Evolutionary conservation across 2,329 filamentous ascomycete genomes (phyloP), one percentile per base, ranked within the genome.

Genomic region (Hypomyces perniciosus): DNA sequence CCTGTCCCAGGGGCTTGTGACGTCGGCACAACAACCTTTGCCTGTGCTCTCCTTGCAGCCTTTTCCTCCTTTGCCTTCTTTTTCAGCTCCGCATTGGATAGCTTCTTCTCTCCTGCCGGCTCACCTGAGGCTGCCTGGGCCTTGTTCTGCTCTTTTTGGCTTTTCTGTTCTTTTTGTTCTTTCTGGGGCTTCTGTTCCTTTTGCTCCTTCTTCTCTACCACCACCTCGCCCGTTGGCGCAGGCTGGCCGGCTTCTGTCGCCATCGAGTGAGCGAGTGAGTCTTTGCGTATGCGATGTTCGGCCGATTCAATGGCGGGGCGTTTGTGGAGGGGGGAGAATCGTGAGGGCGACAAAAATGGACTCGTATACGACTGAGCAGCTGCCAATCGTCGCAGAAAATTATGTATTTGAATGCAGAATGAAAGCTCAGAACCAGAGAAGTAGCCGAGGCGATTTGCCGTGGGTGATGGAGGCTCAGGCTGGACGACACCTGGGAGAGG

Each of bases 51-150:
- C 54, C 89, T 79, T 43, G 90, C 90, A 47, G 88, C 86, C 73
- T 96, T 97, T 67, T 96, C 92, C 31, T 89, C 91, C 68, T 96
- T 92, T 55, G 86, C 86, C 66, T 83, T 84, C 62, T 91, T 92
- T 72, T 97, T 97, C 62, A 95, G 66, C 68, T 95, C 87, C 20
- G 89, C 90, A 34, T 79, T 79, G 2, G 86, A 83, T 31, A 88
- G 73, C 66, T 88, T 87, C 60, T 74, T 74, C 51, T 72, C 71
- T 50, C 62, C 65, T 54, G 44, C 38, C 55, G 57, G 46, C 34
- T 51, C 39, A 6, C 31, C 30, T 42, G 44, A 8, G 34, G 53
- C 44, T 13, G 54, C 40, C 33, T 51, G 51, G 10, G 44, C 33
- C 46, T 54, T 46, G 47, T 33, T 45, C 46, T 54, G 51, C 29